These are phyloP conservation scores for Casuarina cunninghamiana DNA, from an alignment of 306 rosid species.

Conservation along the genomic window DNA sequence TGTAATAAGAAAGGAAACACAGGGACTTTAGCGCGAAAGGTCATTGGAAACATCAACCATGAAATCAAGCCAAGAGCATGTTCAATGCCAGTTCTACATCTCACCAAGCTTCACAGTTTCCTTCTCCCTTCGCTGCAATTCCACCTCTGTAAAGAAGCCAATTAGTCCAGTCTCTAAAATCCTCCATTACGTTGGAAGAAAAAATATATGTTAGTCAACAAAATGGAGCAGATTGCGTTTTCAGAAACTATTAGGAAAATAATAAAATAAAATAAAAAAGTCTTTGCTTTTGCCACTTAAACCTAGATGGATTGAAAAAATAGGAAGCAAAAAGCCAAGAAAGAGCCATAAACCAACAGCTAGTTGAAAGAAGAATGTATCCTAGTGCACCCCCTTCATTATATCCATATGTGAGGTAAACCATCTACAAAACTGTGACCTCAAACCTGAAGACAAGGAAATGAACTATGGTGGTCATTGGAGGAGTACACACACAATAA, in stretches of 20 bases:
- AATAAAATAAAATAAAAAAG: not conserved
- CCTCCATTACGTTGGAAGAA: constrained; percentile 68
- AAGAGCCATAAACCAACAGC: constrained; percentile 99
- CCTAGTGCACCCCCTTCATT: constrained; percentile 57
- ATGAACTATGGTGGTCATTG: not conserved
- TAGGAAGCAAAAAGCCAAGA: constrained; percentile 99
- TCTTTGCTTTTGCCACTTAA: constrained; percentile 99
- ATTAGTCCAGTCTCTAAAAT: constrained; percentile 94
- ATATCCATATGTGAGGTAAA: constrained; percentile 83
- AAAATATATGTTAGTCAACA: constrained; percentile 29
- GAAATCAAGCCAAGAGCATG: constrained; percentile 1
- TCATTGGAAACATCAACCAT: not conserved
- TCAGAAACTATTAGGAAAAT: not conserved
- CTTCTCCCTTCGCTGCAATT: constrained; percentile 94
- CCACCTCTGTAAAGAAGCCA: constrained; percentile 97
- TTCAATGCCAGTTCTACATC: constrained; percentile 87
- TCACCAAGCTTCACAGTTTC: constrained; percentile 99
- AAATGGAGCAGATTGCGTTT: not conserved
- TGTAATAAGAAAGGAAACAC: too few species aligned
- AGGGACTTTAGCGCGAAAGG: too few species aligned
- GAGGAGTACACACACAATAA: too few species aligned
- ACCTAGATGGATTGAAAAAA: constrained; percentile 93
- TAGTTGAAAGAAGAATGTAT: constrained; percentile 75
- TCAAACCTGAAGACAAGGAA: constrained; percentile 67
- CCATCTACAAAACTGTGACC: constrained; percentile 75